Base-by-base conservation (phyloP, 257 asterid species). In the Rehmannia glutinosa region DNA sequence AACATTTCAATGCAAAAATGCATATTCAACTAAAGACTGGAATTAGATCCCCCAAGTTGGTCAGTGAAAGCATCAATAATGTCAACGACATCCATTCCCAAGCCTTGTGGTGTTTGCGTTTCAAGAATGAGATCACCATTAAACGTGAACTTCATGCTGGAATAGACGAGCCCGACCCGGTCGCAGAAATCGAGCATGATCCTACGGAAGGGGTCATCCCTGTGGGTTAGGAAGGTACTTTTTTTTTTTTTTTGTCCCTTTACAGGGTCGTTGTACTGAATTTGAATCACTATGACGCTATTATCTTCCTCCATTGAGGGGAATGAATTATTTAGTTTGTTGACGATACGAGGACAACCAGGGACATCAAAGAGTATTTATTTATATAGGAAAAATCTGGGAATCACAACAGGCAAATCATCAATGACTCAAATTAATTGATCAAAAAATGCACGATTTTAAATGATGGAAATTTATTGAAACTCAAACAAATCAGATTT, bases 241-340 rank as follows among this genome's bases (percentile, higher is more conserved):
- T 0, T 12, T 4, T 4, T 15, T 12, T 0, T 12, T 4, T 12
- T 3, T 32, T 8, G 28, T 6, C 43, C 23, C 11, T 2, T 16
- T 6, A 4, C 3, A 8, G 6, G 41, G 19, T 52, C 67, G 1
- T 12, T 11, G 20, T 21, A 23, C 74, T 69, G 68, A 11, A 59
- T 52, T 15, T 24, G 54, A 9, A 66, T 2, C n/a, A 2, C 23
- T 8, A 65, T 50, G 17, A 33, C 1, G 13, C 25, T 35, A 3
- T 19, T 66, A 5, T 66, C 71, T 51, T 35, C 62, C 71, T 66
- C 50, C 50, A 64, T n/a, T n/a, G n/a, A n/a, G n/a, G n/a, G n/a
- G n/a, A n/a, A n/a, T n/a, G n/a, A n/a, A n/a, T n/a, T n/a, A n/a
- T n/a, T n/a, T n/a, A n/a, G n/a, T n/a, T n/a, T n/a, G n/a, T n/a